phyloP scores from a whole-genome alignment of 2,329 filamentous ascomycete species.

The Neospermospora avenae region DNA sequence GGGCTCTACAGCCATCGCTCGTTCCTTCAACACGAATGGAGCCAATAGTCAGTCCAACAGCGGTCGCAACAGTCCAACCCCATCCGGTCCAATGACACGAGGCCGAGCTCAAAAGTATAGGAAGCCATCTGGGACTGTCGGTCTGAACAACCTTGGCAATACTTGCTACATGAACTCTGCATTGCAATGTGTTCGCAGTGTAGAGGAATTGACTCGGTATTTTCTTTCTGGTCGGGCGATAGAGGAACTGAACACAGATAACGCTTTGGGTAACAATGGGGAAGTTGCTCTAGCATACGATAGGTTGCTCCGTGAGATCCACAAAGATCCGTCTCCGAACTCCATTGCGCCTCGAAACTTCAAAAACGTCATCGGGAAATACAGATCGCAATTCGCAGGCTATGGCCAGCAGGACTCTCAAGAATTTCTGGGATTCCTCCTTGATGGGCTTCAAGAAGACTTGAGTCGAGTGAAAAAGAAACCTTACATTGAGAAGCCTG shows the following conservation, averaged over 20 bases:
- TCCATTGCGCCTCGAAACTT: conserved; percentile 77
- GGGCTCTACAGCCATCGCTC: conserved; percentile 22
- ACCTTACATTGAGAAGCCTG: conserved; percentile 95
- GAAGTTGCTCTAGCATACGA: conserved; percentile 84
- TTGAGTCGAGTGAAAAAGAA: conserved; percentile 92
- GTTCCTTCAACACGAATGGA: conserved; percentile 18
- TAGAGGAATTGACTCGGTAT: conserved; percentile 90
- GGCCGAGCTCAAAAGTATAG: conserved; percentile 69
- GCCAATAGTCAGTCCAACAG: conserved; percentile 50
- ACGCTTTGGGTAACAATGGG: conserved; percentile 82
- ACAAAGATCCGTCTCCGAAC: conserved; percentile 61
- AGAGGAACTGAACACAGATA: conserved; percentile 77
- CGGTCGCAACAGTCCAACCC: conserved; percentile 65
- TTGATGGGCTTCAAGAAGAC: conserved; percentile 94
- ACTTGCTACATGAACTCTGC: conserved; percentile 99
- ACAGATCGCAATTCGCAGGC: conserved; percentile 82
- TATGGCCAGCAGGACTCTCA: conserved; percentile 97
- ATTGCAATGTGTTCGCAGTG: conserved; percentile 87
- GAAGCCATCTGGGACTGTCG: conserved; percentile 71
- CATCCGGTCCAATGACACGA: conserved; percentile 61
- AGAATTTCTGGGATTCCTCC: conserved; percentile 90
- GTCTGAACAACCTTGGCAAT: conserved; percentile 87
- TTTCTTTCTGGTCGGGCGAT: conserved; percentile 75
- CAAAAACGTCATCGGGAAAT: conserved; percentile 76
- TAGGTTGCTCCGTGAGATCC: conserved; percentile 72